Evolutionary conservation across 1,284 basidiomycete species (phyloP).

Genomic region (Xerocomus cyaneibrunnescens): DNA sequence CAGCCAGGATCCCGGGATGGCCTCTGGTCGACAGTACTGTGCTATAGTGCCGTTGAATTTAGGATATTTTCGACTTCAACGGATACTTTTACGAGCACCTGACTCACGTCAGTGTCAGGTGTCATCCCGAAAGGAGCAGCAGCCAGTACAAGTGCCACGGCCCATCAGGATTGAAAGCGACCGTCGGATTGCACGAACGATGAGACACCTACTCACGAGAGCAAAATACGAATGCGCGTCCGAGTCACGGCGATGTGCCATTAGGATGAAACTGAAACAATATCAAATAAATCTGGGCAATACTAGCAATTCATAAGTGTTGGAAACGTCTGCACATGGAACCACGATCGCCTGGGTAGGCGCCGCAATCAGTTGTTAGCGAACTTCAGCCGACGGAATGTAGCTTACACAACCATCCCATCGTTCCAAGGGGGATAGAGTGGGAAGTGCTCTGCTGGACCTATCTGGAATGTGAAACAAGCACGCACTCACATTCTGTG

Average conservation of each 20-base stretch:
- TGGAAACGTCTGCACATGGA: not conserved
- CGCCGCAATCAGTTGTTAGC: conserved; percentile 1
- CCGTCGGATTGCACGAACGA: not conserved
- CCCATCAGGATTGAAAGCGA: conserved; percentile 1
- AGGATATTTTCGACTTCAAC: not conserved
- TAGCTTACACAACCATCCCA: not conserved
- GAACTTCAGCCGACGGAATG: conserved; percentile 10
- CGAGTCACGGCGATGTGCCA: not conserved
- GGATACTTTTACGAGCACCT: not conserved
- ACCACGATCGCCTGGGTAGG: too few relatives aligned
- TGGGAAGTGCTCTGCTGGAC: not conserved
- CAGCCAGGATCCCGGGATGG: too few relatives aligned
- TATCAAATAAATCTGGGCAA: not conserved
- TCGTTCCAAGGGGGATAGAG: conserved; percentile 13
- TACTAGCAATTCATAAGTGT: not conserved
- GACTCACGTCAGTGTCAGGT: not conserved
- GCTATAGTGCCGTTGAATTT: too few relatives aligned
- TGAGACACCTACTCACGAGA: not conserved
- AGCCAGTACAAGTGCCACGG: not conserved
- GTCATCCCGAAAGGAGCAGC: not conserved
- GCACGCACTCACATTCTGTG: not conserved
- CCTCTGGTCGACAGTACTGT: too few relatives aligned
- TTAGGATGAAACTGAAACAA: not conserved
- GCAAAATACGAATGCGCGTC: not conserved
- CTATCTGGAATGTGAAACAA: not conserved